Base-by-base conservation (phyloP, 257 asterid species). In the Orobanche coerulescens region DNA sequence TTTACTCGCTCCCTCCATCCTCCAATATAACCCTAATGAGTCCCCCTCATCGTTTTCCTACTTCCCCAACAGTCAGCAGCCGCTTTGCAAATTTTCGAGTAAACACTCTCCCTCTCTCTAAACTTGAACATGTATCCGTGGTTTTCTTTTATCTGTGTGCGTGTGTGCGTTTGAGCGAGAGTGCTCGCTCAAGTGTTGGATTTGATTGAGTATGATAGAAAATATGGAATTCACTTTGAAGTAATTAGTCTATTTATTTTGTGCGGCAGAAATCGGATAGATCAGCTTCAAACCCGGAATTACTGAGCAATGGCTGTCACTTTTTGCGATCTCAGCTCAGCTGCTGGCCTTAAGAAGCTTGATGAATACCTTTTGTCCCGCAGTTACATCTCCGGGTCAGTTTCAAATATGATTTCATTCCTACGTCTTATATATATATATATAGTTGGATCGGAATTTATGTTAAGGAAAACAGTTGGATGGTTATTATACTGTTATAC, bases 351-450 rank as follows among this genome's bases (percentile, higher is more conserved):
- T 68, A 82, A 86, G 85, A 88, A 86, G 79, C 94, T 92, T 43
- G 96, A 92, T 60, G 95, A 84, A n/a, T 85, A 76, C 79, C 95
- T 92, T 39, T 58, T 92, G 57, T 71, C 84, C 12, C 88, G 93
- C 62, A 92, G 98, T 77, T 92, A 88, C 73, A 82, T 92, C 23
- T 46, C 93, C 25, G 98, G 96, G 98, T 92, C 20, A 72, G 84
- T 75, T 58, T 47, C 14, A 47, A 8, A 28, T 4, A 37, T 40
- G 6, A 18, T 5, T 62, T 15, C 9, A 0, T 25, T 7, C 26
- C 1, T 10, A 16, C 16, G 10, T 15, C 6, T 43, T 43, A 4
- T 13, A 24, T 13, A 6, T 52, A 18, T 40, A 3, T 22, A 0
- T 20, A 25, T 43, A n/a, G n/a, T 40, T 59, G 14, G 4, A 22